Evolutionary conservation across 176 grass and related monocot species (phyloP).

Genomic region (Chrysopogon serrulatus): DNA sequence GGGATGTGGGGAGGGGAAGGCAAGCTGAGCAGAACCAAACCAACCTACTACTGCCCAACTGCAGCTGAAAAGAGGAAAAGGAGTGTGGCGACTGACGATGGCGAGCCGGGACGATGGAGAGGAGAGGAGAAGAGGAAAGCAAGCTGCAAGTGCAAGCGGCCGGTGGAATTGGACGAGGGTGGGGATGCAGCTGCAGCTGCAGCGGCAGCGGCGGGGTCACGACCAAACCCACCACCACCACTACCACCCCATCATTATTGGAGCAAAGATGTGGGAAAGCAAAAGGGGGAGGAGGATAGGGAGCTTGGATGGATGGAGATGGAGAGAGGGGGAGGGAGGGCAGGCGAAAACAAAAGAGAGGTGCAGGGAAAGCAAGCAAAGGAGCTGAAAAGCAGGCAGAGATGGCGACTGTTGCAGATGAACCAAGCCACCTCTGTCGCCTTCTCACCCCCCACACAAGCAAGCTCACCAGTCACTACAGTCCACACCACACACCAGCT

Average conservation of each 20-base stretch:
- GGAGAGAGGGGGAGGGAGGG: background rate
- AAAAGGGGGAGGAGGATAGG: conserved; percentile 20
- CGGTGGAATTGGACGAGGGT: conserved; percentile 38
- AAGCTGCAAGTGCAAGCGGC: conserved; percentile 26
- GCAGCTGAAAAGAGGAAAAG: conserved; percentile 26
- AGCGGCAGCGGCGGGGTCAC: background rate
- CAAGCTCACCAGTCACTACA: background rate
- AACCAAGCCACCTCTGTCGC: background rate
- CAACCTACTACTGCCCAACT: conserved; percentile 28
- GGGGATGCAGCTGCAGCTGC: conserved; percentile 12
- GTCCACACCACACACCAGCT: background rate
- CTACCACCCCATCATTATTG: conserved; percentile 34
- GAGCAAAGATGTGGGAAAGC: conserved; percentile 50
- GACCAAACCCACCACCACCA: conserved; percentile 33
- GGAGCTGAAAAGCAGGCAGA: conserved; percentile 19
- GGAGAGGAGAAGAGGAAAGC: background rate
- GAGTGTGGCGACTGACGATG: background rate
- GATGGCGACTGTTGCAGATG: conserved; percentile 38
- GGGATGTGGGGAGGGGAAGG: background rate
- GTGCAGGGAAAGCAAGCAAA: conserved; percentile 5
- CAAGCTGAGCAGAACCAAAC: conserved; percentile 37
- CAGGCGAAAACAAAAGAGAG: conserved; percentile 16
- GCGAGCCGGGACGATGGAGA: background rate
- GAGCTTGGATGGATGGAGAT: conserved; percentile 19
- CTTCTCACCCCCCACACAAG: background rate